These are phyloP conservation scores for Rhodamnia argentea DNA, from an alignment of 345 rosid species.

Conservation along the genomic window DNA sequence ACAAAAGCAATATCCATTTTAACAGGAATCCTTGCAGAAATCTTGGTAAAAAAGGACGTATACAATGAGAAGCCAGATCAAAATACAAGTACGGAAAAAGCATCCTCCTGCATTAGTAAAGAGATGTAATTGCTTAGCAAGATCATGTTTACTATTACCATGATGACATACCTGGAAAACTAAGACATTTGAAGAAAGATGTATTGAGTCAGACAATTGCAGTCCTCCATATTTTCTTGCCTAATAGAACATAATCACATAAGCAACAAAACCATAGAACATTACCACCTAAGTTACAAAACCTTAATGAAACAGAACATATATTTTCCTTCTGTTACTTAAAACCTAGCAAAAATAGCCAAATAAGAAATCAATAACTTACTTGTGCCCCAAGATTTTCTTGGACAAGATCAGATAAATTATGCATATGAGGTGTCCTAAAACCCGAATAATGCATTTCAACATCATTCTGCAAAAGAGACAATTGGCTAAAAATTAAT, in stretches of 20 bases:
- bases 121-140: neutral
- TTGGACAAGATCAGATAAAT: conserved; percentile 71
- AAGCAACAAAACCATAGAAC: neutral
- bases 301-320: neutral
- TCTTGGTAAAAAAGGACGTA: conserved; percentile 25
- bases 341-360: neutral
- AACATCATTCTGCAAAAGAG: conserved; percentile 33
- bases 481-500: neutral
- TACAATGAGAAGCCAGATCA: neutral
- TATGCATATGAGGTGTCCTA: conserved; percentile 71
- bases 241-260: conserved; percentile 22
- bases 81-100: neutral
- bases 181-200: conserved; percentile 49
- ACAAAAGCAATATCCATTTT: conserved; percentile 63
- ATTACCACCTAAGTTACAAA: neutral
- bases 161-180: conserved; percentile 64
- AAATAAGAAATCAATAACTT: conserved; percentile 1
- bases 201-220: conserved; percentile 54
- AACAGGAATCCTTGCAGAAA: conserved; percentile 55
- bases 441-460: conserved; percentile 79
- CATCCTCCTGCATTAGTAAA: neutral
- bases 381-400: conserved; percentile 54
- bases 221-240: conserved; percentile 29
- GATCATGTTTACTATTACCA: neutral
- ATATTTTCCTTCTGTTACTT: neutral